phyloP scores from a whole-genome alignment of 345 rosid genomes.

The Fremontodendron californicum region DNA sequence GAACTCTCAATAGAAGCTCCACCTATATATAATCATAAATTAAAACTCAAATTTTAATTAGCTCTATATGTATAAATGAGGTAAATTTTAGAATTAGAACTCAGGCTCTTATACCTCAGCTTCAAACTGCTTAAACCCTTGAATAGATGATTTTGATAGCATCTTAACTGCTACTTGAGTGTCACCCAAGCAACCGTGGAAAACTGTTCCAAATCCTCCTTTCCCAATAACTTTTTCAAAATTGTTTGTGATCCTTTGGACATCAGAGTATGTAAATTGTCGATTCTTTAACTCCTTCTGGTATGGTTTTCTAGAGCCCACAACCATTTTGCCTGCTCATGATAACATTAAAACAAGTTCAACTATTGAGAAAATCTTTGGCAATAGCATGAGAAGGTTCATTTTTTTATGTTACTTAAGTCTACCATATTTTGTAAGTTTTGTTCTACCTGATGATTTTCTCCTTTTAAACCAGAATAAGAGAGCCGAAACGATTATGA shows the following conservation, averaged over 20 bases:
- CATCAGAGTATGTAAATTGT: constrained; percentile 32
- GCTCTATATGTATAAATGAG: not conserved
- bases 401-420: too few species aligned
- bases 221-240: constrained; percentile 37
- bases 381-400: too few species aligned
- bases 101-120: constrained; percentile 35
- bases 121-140: constrained; percentile 45
- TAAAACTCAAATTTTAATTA: not conserved
- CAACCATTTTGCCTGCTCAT: not conserved
- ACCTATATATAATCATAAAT: constrained; percentile 21
- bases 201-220: constrained; percentile 49
- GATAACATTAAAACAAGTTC: not conserved
- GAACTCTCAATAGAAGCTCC: constrained; percentile 40
- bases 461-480: constrained; percentile 19
- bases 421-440: too few species aligned
- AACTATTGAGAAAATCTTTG: not conserved
- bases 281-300: constrained; percentile 17
- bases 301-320: not conserved
- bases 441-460: constrained; percentile 25
- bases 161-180: constrained; percentile 44
- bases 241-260: constrained; percentile 35
- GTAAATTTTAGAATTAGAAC: not conserved
- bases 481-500: constrained; percentile 21
- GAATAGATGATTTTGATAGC: constrained; percentile 39
- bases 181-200: constrained; percentile 32